A percentile compares a stretch with the other conserved stretches of the same genome.
Conservation (phyloP, 306 rosid genomes). For the Pueraria montana region DNA sequence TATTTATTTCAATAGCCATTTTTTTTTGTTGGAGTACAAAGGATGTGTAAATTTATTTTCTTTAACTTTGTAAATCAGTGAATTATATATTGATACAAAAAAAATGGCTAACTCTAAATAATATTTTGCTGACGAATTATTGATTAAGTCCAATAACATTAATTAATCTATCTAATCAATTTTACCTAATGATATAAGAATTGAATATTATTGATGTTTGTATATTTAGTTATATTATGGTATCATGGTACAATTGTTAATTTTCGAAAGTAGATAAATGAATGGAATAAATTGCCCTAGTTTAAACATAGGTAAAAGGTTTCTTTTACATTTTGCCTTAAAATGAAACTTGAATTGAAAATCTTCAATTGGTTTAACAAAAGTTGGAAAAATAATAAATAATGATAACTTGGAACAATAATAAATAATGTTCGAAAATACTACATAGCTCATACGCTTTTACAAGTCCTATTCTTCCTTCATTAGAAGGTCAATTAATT, state of each 20-base stretch:
- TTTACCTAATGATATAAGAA: conserved; percentile 5
- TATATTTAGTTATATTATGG: background rate
- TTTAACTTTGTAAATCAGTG: too few relatives aligned
- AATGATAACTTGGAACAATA: background rate
- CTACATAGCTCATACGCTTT: background rate
- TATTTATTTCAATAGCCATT: too few relatives aligned
- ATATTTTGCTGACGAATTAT: background rate
- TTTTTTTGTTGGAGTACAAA: too few relatives aligned
- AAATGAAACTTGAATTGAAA: background rate
- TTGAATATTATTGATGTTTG: background rate
- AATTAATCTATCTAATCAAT: background rate
- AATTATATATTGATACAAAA: background rate
- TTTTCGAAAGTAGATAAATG: background rate
- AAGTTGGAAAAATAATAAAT: too few relatives aligned
- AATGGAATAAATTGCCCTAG: background rate
- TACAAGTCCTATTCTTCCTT: background rate
- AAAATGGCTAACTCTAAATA: background rate
- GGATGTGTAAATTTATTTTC: too few relatives aligned
- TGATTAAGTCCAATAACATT: background rate
- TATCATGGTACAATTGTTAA: background rate
- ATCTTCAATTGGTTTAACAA: background rate
- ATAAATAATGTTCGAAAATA: background rate
- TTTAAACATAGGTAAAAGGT: background rate
- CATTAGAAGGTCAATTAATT: background rate
- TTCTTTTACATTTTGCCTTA: background rate